Base-by-base conservation (phyloP, 805 yeast genomes). In the Saccharomycopsis olivae region DNA sequence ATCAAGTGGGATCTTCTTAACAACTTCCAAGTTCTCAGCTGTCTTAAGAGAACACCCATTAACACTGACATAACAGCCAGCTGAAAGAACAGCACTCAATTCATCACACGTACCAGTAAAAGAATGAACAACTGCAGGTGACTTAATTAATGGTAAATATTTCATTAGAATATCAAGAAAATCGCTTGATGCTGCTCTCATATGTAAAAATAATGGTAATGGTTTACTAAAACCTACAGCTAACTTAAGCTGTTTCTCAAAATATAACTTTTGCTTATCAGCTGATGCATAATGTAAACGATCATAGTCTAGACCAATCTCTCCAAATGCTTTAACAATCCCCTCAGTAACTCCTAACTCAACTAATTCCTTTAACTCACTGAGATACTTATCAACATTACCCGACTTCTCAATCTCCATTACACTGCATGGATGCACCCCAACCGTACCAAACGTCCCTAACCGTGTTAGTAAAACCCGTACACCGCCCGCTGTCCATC, bases 351-450 rank as follows among this genome's bases (percentile, higher is more conserved):
- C 54, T 4, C 86, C 82, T 1, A 60, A 50, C 4, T 57, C 44
- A 0, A 75, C 72, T n/a, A 80, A 49, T 2, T 59, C 49, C 46
- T 69, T 66, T 34, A 92, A 57, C 19, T 64, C 55, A 3, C 55
- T 51, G 27, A 83, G 53, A 3, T 23, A n/a, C 15, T 15, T 15
- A 49, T 78, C 77, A 2, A 51, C 51, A 3, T 59, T 65, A 2
- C 58, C 57, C 10, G 20, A n/a, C 10, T 33, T 25, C 6, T 51
- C 60, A 47, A 76, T 70, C 49, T 67, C 88, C 53, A 56, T 57
- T 0, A 87, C 94, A 14, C 80, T 66, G 58, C 98, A 89, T 0
- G 99, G 99, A 61, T 92, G 99, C 2, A 89, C 94, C 10, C 99
- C 98, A 2, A 78, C 88, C 0, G 98, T 92, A 18, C 82, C 73